A percentile compares a stretch with the other conserved stretches of the same genome.
Conservation (phyloP, 1,139 yeast genomes). For the Saccharomyces hybrid region DNA sequence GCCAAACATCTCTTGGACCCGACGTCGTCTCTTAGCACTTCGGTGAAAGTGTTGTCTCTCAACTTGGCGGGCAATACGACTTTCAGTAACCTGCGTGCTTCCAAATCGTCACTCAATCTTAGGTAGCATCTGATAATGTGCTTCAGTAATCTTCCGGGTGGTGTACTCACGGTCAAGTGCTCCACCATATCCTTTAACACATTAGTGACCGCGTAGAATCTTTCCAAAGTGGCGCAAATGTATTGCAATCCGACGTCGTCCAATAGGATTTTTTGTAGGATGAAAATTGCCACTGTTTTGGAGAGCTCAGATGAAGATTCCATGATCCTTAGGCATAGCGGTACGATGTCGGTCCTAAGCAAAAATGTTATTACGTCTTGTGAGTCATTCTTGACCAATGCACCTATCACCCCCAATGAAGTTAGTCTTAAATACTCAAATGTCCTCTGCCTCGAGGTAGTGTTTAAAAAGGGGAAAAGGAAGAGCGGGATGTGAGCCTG, state of each 20-base stretch:
- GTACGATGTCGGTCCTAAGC: constrained; percentile 89
- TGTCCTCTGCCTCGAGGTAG: constrained; percentile 84
- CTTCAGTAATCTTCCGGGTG: constrained; percentile 74
- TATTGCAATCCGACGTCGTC: constrained; percentile 89
- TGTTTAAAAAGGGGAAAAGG: constrained; percentile 85
- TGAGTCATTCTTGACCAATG: constrained; percentile 89
- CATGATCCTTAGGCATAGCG: constrained; percentile 88
- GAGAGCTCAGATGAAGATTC: constrained; percentile 90
- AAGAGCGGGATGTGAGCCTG: constrained; percentile 89
- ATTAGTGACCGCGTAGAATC: constrained; percentile 88
- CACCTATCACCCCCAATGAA: constrained; percentile 93
- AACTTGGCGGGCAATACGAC: constrained; percentile 63
- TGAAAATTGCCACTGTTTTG: constrained; percentile 92
- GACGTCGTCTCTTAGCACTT: constrained; percentile 73
- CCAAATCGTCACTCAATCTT: constrained; percentile 80
- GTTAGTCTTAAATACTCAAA: constrained; percentile 90
- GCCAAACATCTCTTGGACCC: constrained; percentile 84
- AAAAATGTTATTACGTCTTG: constrained; percentile 89
- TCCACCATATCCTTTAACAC: constrained; percentile 86
- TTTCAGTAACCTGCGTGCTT: constrained; percentile 82
- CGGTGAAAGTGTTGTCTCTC: constrained; percentile 82
- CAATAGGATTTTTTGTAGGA: constrained; percentile 81
- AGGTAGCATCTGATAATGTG: constrained; percentile 92
- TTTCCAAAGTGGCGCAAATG: constrained; percentile 89
- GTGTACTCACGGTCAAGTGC: constrained; percentile 53